Evolutionary conservation across 805 yeast species (phyloP).

Genomic region (Kuraishia capsulata): DNA sequence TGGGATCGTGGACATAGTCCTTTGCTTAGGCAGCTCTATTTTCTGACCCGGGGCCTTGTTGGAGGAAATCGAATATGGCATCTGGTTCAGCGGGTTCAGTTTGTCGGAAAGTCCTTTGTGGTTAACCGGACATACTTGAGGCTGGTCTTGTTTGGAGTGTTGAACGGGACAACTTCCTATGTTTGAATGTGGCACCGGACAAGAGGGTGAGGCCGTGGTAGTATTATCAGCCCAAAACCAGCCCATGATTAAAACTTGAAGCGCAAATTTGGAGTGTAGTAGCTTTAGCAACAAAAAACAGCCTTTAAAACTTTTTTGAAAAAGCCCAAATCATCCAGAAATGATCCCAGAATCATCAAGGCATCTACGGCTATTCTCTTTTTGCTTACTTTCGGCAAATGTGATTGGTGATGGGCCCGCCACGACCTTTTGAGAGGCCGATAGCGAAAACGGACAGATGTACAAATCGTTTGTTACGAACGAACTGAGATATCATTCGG

Average conservation of each 20-base stretch:
- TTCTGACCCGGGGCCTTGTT: conserved; percentile 73
- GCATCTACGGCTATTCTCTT: too few species aligned
- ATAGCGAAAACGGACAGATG: too few species aligned
- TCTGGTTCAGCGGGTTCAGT: conserved; percentile 78
- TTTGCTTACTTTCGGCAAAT: too few species aligned
- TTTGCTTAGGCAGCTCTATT: conserved; percentile 67
- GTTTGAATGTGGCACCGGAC: conserved; percentile 25
- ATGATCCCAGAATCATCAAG: too few species aligned
- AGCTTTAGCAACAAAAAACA: too few species aligned
- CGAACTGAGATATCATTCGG: too few species aligned
- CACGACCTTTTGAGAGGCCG: too few species aligned
- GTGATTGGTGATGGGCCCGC: too few species aligned
- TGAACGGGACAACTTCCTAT: conserved; percentile 1
- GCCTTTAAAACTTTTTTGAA: too few species aligned
- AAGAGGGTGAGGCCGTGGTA: conserved; percentile 4
- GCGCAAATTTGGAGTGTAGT: background rate
- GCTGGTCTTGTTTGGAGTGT: background rate
- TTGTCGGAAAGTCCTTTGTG: conserved; percentile 17
- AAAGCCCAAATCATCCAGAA: too few species aligned
- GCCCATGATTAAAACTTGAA: conserved; percentile 50
- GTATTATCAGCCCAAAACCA: conserved; percentile 69
- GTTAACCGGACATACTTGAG: conserved; percentile 18
- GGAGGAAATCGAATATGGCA: conserved; percentile 69
- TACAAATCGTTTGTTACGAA: too few species aligned
- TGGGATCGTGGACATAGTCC: conserved; percentile 82